These are phyloP conservation scores for Suillus discolor DNA, from an alignment of 768 basidiomycete species.

Conservation along the genomic window DNA sequence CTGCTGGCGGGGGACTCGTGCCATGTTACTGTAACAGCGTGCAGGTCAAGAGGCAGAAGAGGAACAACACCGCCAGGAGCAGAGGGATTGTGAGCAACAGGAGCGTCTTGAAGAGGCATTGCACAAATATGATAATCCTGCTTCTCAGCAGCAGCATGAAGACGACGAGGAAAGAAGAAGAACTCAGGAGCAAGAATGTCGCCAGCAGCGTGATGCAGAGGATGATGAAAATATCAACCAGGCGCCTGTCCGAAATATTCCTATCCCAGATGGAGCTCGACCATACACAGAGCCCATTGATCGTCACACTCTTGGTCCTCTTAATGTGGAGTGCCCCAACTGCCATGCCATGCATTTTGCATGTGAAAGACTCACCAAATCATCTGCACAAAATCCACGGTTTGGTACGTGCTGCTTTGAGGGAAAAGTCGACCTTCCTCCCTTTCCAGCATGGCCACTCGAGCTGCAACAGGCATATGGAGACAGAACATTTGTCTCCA, in stretches of 20 bases:
- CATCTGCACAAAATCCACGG: neutral
- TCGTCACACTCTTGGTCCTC: constrained; percentile 8
- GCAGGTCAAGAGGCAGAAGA: neutral
- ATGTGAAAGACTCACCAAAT: constrained; percentile 13
- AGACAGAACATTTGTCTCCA: constrained; percentile 29
- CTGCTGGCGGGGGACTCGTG: no score
- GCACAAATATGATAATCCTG: neutral
- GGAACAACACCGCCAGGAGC: neutral
- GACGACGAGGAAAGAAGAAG: neutral
- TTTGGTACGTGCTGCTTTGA: constrained; percentile 35
- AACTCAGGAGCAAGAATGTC: neutral
- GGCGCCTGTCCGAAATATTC: neutral
- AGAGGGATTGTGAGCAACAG: neutral
- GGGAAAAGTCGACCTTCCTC: constrained; percentile 27
- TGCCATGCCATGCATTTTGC: constrained; percentile 24
- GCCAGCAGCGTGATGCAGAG: neutral
- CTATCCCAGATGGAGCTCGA: neutral
- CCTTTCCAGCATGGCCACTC: constrained; percentile 22
- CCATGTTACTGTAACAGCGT: no score
- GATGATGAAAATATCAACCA: neutral
- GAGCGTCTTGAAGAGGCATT: neutral
- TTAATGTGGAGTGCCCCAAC: constrained; percentile 14
- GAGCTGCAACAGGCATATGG: constrained; percentile 16
- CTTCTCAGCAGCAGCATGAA: neutral
- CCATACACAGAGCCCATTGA: constrained; percentile 18